Conservation (phyloP, 768 basidiomycete species). For the Russula olivacea region DNA sequence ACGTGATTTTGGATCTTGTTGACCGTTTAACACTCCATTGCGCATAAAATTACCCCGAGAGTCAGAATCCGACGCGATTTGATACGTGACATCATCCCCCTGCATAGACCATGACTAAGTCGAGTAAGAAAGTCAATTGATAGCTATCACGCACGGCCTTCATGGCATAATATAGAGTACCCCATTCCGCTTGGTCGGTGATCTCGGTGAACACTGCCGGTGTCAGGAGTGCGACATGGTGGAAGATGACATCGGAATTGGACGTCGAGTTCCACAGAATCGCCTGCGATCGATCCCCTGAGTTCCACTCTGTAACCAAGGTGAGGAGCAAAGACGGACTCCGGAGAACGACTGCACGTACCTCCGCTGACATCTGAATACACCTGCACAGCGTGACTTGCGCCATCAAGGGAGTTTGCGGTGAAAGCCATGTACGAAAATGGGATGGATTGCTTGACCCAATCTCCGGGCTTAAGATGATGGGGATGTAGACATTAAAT, state of each 20-base stretch:
- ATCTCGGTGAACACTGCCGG: slow-evolving; percentile 18
- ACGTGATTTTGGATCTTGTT: slow-evolving; percentile 12
- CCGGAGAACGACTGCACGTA: slow-evolving; percentile 14
- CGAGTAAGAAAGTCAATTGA: neutral
- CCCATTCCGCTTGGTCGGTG: slow-evolving; percentile 24
- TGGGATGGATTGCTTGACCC: slow-evolving; percentile 36
- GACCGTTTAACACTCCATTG: slow-evolving; percentile 23
- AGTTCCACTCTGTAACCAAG: slow-evolving; percentile 26
- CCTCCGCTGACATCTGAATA: slow-evolving; percentile 39
- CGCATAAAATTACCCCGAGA: slow-evolving; percentile 24
- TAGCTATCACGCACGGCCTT: slow-evolving; percentile 8
- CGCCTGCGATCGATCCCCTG: slow-evolving; percentile 15
- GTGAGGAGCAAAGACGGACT: neutral
- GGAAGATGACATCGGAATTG: slow-evolving; percentile 14
- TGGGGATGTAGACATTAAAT: neutral
- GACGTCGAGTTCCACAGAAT: slow-evolving; percentile 11
- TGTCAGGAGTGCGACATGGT: slow-evolving; percentile 12
- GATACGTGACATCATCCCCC: slow-evolving; percentile 20
- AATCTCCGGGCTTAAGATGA: slow-evolving; percentile 31
- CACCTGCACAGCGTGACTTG: slow-evolving; percentile 33
- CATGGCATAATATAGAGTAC: slow-evolving; percentile 23
- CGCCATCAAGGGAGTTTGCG: slow-evolving; percentile 31
- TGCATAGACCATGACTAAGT: neutral
- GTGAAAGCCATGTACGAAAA: slow-evolving; percentile 36
- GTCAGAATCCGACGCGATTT: slow-evolving; percentile 9